Evolutionary conservation across 108 stramenopile species (phyloP).

Genomic region (Cyclotella kingstonii): DNA sequence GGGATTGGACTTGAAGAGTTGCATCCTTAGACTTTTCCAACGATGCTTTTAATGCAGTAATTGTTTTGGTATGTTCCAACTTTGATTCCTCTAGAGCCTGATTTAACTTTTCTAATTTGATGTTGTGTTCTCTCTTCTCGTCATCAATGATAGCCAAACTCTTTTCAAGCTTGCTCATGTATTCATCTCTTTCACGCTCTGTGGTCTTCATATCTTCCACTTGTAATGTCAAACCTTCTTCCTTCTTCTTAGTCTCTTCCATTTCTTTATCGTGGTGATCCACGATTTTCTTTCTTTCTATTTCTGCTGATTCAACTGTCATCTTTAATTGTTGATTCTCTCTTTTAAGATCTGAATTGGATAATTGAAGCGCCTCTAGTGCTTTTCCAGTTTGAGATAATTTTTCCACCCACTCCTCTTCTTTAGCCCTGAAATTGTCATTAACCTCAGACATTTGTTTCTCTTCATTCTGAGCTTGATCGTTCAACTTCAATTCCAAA

Average conservation of each 20-base stretch:
- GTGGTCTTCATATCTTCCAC: conserved; percentile 1
- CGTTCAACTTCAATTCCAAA: conserved; percentile 6
- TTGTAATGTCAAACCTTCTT: neutral
- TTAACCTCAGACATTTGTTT: neutral
- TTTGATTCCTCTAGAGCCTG: neutral
- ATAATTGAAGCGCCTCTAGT: neutral
- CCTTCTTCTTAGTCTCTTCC: neutral
- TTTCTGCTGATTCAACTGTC: neutral
- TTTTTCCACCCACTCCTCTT: conserved; percentile 3
- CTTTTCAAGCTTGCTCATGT: neutral
- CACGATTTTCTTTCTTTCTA: neutral
- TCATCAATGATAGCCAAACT: conserved; percentile 3
- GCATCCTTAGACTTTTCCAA: conserved; percentile 17
- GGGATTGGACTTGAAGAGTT: neutral
- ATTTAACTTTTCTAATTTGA: conserved; percentile 5
- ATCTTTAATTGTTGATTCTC: conserved; percentile 6
- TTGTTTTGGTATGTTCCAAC: conserved; percentile 1
- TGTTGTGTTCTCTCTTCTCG: conserved; percentile 3
- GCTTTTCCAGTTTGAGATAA: neutral
- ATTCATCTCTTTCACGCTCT: conserved; percentile 1
- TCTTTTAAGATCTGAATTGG: too few relatives aligned
- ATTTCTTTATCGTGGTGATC: conserved; percentile 2
- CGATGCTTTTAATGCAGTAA: conserved; percentile 4
- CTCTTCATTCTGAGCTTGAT: conserved; percentile 6
- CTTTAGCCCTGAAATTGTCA: neutral